Percentiles rank a stretch among this genome's conserved stretches.
These are phyloP conservation scores for Moniliella sp. DNA, from an alignment of 1,284 basidiomycete genomes.

Conservation along the genomic window DNA sequence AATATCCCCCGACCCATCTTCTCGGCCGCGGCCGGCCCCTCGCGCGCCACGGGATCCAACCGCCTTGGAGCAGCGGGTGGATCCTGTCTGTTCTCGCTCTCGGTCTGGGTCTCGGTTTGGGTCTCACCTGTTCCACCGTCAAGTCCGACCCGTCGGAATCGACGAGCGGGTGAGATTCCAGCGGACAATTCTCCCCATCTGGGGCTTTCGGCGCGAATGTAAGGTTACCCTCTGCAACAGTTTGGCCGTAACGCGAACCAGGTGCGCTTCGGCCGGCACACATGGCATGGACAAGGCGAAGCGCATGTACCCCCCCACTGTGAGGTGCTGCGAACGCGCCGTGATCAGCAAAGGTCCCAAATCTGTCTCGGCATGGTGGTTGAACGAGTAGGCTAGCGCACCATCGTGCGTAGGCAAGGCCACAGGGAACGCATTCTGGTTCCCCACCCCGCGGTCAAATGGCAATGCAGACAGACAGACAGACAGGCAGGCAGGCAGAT, in stretches of 20 bases:
- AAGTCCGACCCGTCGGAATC: too few species aligned
- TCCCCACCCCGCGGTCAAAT: too few species aligned
- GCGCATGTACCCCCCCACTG: not conserved
- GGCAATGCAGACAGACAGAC: too few species aligned
- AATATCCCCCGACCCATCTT: too few species aligned
- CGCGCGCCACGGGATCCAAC: too few species aligned
- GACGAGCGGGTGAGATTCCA: too few species aligned
- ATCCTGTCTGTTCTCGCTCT: too few species aligned
- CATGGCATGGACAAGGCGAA: not conserved
- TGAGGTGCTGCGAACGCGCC: not conserved
- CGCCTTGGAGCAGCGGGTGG: too few species aligned
- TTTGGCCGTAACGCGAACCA: not conserved
- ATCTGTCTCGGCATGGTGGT: not conserved
- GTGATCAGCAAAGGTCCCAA: not conserved
- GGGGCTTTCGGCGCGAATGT: not conserved
- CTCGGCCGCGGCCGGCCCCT: too few species aligned
- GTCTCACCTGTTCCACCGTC: too few species aligned
- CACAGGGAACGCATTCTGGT: not conserved
- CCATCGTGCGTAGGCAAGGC: not conserved
- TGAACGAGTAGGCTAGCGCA: not conserved
- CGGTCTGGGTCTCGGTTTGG: too few species aligned
- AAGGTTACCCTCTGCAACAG: not conserved
- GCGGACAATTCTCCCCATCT: too few species aligned
- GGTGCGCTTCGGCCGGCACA: not conserved
- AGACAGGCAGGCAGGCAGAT: not conserved